These are phyloP conservation scores for Ustilago vetiveriae DNA, from an alignment of 1,284 basidiomycete genomes.

Conservation along the genomic window DNA sequence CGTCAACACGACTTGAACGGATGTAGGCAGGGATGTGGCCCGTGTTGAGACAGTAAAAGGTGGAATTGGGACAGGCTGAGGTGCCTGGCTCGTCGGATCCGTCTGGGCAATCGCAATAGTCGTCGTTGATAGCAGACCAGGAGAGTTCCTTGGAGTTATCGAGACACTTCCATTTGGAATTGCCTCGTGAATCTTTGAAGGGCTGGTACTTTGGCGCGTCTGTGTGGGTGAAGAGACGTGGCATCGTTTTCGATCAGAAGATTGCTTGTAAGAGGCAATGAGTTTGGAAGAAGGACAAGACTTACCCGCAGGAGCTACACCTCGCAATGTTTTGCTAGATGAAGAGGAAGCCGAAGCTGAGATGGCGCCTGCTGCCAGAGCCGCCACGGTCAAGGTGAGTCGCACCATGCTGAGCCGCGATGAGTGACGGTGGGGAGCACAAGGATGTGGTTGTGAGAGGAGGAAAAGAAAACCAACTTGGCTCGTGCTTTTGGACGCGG, in stretches of 20 bases:
- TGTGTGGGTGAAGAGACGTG: no score
- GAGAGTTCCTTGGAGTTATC: conserved; percentile 67
- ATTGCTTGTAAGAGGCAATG: no score
- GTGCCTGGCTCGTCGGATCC: conserved; percentile 95
- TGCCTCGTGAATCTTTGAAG: conserved; percentile 11
- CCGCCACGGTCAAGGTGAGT: conserved; percentile 28
- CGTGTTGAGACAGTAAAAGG: conserved; percentile 87
- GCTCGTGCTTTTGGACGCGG: no score
- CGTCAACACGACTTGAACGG: conserved; percentile 84
- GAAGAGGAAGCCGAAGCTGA: conserved; percentile 23
- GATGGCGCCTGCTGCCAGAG: conserved; percentile 23
- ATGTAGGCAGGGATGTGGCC: conserved; percentile 86
- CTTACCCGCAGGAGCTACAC: conserved; percentile 22
- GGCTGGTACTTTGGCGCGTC: conserved; percentile 28
- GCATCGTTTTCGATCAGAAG: no score
- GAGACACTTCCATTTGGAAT: conserved; percentile 53
- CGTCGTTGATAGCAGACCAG: conserved; percentile 86
- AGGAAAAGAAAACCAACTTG: conserved; percentile 3
- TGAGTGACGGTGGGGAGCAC: no score
- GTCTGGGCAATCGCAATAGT: conserved; percentile 92
- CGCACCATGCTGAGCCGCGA: conserved; percentile 23
- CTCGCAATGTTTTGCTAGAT: conserved; percentile 8
- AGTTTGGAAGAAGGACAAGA: background rate
- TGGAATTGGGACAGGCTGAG: conserved; percentile 78
- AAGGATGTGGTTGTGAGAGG: background rate